Base-by-base conservation (phyloP, 2,329 filamentous ascomycete species). In the Canariomyces notabilis region DNA sequence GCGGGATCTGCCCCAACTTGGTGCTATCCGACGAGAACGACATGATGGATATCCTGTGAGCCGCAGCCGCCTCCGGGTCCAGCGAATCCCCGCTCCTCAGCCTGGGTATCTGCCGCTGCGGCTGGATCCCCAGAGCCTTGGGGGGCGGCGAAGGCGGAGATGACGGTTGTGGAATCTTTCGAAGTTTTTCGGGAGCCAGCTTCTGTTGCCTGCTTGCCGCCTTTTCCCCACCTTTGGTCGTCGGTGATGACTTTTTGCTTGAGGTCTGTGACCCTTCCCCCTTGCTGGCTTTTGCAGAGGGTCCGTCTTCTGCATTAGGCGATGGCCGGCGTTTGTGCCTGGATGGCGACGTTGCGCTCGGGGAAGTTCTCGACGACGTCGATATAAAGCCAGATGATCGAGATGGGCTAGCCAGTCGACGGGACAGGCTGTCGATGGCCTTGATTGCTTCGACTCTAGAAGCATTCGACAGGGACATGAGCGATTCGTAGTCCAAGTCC, bases 371-470 rank as follows among this genome's bases (percentile, higher is more conserved):
- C 11, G 34, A 22, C 14, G 52, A 46, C 5, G 55, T 49, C 6
- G 49, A 37, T 11, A 53, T 50, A 7, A 37, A 42, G 18, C 55
- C 37, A 4, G 57, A 58, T 19, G 52, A 46, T 8, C 55, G 44
- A 18, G 61, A 56, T 32, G 57, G 49, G 42, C 54, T 52, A n/a
- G 51, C 50, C 18, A 65, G 49, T 3, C 64, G 57, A 20, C 53
- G 61, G 2, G 74, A 76, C 20, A 78, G 61, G 14, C 67, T 64
- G 41, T 73, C 67, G 44, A 79, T 76, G 6, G 74, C 65, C 45
- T 64, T 64, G 49, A 77, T 67, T 1, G 74, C 72, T 40, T 76
- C 71, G n/a, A 65, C 49, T 20, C 73, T 65, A 0, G 73, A 76
- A 3, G 67, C 59, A 47, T 69, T 70, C 3, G 74, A 77, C 21